A percentile compares a stretch with the other conserved stretches of the same genome.
Conservation (phyloP, 2,329 filamentous ascomycete genomes). For the Cladobotryum protrusum region DNA sequence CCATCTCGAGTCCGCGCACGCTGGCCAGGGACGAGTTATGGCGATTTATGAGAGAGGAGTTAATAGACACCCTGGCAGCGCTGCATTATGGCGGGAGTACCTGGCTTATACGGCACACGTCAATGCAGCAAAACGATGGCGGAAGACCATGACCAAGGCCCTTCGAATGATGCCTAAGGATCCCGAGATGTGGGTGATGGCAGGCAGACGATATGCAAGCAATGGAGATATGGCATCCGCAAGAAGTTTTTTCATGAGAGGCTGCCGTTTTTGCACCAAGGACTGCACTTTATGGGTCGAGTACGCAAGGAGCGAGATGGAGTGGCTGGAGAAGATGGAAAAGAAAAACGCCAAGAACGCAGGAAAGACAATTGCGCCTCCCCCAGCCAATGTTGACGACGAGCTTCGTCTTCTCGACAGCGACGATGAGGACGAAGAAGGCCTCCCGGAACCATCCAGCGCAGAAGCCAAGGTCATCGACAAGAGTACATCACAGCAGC, state of each 20-base stretch:
- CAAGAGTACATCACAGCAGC: slow-evolving; percentile 38
- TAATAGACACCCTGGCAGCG: slow-evolving; percentile 72
- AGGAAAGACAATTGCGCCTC: slow-evolving; percentile 26
- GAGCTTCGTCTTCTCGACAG: slow-evolving; percentile 38
- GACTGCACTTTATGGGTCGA: slow-evolving; percentile 76
- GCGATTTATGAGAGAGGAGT: slow-evolving; percentile 84
- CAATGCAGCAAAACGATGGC: slow-evolving; percentile 60
- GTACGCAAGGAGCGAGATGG: slow-evolving; percentile 86
- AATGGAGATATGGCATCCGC: slow-evolving; percentile 85
- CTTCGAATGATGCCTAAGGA: slow-evolving; percentile 82
- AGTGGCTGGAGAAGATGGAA: slow-evolving; percentile 79
- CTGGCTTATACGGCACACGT: slow-evolving; percentile 70
- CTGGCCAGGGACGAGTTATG: slow-evolving; percentile 77
- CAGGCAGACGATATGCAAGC: slow-evolving; percentile 68
- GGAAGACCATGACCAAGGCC: slow-evolving; percentile 58
- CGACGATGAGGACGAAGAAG: slow-evolving; percentile 35
- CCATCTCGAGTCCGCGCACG: slow-evolving; percentile 55
- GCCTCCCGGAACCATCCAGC: slow-evolving; percentile 40
- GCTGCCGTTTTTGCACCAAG: slow-evolving; percentile 78
- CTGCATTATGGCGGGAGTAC: slow-evolving; percentile 84
- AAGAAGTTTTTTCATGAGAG: slow-evolving; percentile 78
- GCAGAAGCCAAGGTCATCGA: slow-evolving; percentile 39
- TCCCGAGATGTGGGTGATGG: slow-evolving; percentile 78
- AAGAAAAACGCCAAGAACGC: slow-evolving; percentile 55
- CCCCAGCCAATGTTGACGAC: slow-evolving; percentile 42